Base-by-base conservation (phyloP, 1,139 yeast species). In the Taiozyma sp. region DNA sequence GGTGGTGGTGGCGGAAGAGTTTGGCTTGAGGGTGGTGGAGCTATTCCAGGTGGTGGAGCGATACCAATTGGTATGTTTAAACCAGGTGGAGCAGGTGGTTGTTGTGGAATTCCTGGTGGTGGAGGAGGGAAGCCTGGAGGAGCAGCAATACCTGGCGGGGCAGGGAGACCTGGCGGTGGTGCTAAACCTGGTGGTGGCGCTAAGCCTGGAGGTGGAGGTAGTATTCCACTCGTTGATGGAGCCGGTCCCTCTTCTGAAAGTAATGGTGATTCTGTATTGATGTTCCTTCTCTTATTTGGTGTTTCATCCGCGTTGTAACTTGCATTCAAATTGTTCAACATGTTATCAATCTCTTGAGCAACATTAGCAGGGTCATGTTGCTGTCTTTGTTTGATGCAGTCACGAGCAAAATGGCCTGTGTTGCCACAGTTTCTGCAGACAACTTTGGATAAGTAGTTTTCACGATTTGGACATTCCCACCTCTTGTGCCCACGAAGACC, bases 341-440 rank as follows among this genome's bases (percentile, higher is more conserved):
- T 74, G 50, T 71, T 73, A 48, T 76, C 79, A 55, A 77, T 75
- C 56, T 80, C 84, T 45, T 68, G 66, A 50, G 79, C 83, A 23
- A 54, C 53, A 41, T 53, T 54, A 45, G 43, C 29, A 4, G 38
- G 30, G 16, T 22, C 16, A n/a, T 30, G 16, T 6, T 39, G 28
- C 24, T 47, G 45, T 12, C 34, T 50, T 19, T 59, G 56, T 52
- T 72, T 70, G 55, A 78, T 82, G 75, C 98, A 93, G 70, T 93
- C 98, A 53, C 92, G 76, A 1, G 96, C 91, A 61, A 84, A 82
- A 70, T 93, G 98, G 0, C 98, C 99, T 30, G 79, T 74, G 49
- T 79, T 79, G 4, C 96, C 96, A 76, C 98, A 93, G 24, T 75
- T 74, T 43, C 81, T 76, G 70, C 98, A 93, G 23, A 85, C 79